Percentiles rank a stretch among this genome's conserved stretches.
phyloP scores from a whole-genome alignment of 352 stramenopile species.

The Pythium myriotylum region DNA sequence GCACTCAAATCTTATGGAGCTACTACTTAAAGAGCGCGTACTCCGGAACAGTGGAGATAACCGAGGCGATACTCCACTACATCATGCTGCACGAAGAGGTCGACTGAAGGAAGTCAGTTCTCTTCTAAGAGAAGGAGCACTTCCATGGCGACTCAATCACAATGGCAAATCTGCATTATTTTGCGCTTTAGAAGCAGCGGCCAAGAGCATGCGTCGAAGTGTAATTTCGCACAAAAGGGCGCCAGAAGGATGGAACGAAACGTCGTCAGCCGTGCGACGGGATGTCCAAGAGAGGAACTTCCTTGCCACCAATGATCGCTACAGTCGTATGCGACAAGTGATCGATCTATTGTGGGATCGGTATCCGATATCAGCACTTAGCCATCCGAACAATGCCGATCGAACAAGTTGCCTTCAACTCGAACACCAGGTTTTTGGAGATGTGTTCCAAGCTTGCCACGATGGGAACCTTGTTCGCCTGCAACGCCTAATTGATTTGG shows the following conservation, averaged over 20 bases:
- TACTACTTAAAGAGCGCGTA: constrained; percentile 49
- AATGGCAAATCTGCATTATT: constrained; percentile 60
- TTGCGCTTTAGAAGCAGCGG: constrained; percentile 51
- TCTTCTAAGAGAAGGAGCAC: constrained; percentile 46
- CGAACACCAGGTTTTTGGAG: constrained; percentile 57
- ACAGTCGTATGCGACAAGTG: constrained; percentile 59
- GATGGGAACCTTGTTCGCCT: constrained; percentile 60
- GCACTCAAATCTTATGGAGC: constrained; percentile 49
- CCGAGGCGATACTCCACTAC: constrained; percentile 55
- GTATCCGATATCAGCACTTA: constrained; percentile 37
- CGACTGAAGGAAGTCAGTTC: constrained; percentile 56
- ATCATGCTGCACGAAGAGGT: constrained; percentile 50
- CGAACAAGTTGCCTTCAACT: constrained; percentile 44
- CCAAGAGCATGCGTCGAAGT: constrained; percentile 17
- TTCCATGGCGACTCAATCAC: constrained; percentile 42
- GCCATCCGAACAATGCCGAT: constrained; percentile 33
- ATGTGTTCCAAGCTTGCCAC: constrained; percentile 53
- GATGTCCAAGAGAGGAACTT: constrained; percentile 39
- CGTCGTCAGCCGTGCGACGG: background rate
- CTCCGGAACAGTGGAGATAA: constrained; percentile 43
- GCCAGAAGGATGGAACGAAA: constrained; percentile 11
- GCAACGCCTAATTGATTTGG: constrained; percentile 54
- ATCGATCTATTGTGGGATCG: constrained; percentile 70
- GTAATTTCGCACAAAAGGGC: constrained; percentile 15
- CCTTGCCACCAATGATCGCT: constrained; percentile 36